phyloP scores from a whole-genome alignment of 805 yeast genomes.

The Zygosaccharomyces siamensis region DNA sequence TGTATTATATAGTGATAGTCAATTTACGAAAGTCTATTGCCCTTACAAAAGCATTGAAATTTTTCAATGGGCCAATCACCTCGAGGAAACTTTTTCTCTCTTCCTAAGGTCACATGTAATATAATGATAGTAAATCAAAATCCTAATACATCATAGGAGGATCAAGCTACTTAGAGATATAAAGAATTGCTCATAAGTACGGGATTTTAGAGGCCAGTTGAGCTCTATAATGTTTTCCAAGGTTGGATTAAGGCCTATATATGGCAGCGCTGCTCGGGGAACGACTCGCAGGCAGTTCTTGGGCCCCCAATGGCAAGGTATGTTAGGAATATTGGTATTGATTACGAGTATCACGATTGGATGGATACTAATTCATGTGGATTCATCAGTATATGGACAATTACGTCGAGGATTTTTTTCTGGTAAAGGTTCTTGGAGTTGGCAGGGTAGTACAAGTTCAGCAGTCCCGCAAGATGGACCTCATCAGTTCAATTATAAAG shows the following conservation, averaged over 20 bases:
- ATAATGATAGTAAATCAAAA: neutral
- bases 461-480: slow-evolving; percentile 3
- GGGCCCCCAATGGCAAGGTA: slow-evolving; percentile 18
- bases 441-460: slow-evolving; percentile 5
- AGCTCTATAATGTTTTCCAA: neutral
- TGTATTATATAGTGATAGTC: neutral
- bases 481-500: slow-evolving; percentile 36
- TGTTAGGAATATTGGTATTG: slow-evolving; percentile 18
- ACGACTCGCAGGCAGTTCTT: neutral
- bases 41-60: neutral
- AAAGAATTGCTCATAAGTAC: no score
- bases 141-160: neutral
- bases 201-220: neutral
- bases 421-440: slow-evolving; percentile 9
- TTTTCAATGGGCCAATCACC: slow-evolving; percentile 5
- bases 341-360: slow-evolving; percentile 12
- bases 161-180: neutral
- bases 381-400: slow-evolving; percentile 6
- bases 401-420: slow-evolving; percentile 15
- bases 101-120: neutral
- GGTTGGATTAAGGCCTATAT: slow-evolving; percentile 1
- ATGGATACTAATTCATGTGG: slow-evolving; percentile 19
- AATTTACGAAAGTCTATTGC: neutral
- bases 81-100: neutral
- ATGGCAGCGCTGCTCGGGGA: neutral